phyloP scores from a whole-genome alignment of 495 filamentous ascomycete genomes.

The Cercophora samala region DNA sequence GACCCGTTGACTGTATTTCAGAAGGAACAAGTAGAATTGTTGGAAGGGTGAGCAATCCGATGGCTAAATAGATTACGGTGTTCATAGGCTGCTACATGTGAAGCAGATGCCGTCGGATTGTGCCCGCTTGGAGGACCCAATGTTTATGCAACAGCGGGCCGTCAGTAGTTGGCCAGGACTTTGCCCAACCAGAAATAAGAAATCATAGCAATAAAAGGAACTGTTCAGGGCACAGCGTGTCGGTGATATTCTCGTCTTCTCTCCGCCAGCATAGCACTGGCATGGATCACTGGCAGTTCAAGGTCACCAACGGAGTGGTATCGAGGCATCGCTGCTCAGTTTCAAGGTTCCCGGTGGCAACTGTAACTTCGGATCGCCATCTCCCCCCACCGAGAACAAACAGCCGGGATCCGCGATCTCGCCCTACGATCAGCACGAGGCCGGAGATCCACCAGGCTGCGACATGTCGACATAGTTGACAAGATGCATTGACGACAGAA shows the following conservation, averaged over 20 bases:
- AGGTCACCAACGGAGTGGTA: background rate
- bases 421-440: constrained; percentile 3
- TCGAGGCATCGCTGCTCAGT: background rate
- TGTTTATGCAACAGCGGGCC: constrained; percentile 24
- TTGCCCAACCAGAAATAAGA: background rate
- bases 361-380: background rate
- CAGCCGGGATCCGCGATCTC: background rate
- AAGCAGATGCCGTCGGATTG: constrained; percentile 25
- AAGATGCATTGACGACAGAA: constrained; percentile 5
- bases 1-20: no score
- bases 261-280: background rate
- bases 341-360: background rate
- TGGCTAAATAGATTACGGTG: constrained; percentile 16
- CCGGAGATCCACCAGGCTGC: background rate
- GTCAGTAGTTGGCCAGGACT: constrained; percentile 8
- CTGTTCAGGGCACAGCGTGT: background rate
- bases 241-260: background rate
- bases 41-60: constrained; percentile 4
- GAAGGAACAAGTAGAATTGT: no score
- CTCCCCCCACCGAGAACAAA: background rate
- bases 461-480: background rate
- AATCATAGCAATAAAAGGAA: background rate
- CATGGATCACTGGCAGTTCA: background rate
- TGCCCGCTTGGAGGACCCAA: constrained; percentile 19
- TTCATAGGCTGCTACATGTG: constrained; percentile 20